Percentiles rank a stretch among this genome's conserved stretches.
Conservation (phyloP, 345 rosid genomes). For the Anacardium occidentale region DNA sequence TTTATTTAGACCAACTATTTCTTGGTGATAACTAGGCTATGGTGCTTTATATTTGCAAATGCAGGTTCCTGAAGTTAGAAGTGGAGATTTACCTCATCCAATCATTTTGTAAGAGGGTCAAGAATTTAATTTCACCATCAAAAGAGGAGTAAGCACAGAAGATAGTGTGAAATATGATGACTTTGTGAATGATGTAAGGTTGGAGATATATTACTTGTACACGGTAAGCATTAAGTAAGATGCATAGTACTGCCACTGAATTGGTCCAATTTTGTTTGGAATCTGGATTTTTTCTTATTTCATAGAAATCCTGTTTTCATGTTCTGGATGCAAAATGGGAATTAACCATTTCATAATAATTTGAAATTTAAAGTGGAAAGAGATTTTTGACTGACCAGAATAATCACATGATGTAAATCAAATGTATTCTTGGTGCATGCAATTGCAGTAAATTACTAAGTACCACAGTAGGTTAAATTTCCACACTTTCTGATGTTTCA, state of each 20-base stretch:
- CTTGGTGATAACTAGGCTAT: background rate
- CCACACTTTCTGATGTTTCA: background rate
- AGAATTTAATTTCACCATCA: constrained; percentile 83
- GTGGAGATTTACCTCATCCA: constrained; percentile 93
- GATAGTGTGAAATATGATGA: constrained; percentile 93
- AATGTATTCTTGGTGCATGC: too few relatives aligned
- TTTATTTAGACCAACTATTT: background rate
- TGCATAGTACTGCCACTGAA: background rate
- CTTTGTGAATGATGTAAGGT: constrained; percentile 81
- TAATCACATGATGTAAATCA: background rate
- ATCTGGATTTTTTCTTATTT: background rate
- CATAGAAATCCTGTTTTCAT: constrained; percentile 7
- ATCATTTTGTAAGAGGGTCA: constrained; percentile 73
- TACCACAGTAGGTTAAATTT: background rate
- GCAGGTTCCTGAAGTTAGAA: constrained; percentile 98
- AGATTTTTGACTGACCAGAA: background rate
- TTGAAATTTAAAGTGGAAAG: background rate
- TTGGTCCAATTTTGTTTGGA: background rate
- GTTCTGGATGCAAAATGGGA: background rate
- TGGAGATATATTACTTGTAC: constrained; percentile 85
- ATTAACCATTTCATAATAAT: background rate
- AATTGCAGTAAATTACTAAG: background rate
- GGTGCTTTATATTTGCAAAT: constrained; percentile 15
- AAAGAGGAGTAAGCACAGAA: constrained; percentile 68
- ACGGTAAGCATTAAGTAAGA: constrained; percentile 52